Percentiles rank a stretch among this genome's conserved stretches.
Evolutionary conservation across 2,329 filamentous ascomycete genomes (phyloP).

Genomic region (Alternaria panax): DNA sequence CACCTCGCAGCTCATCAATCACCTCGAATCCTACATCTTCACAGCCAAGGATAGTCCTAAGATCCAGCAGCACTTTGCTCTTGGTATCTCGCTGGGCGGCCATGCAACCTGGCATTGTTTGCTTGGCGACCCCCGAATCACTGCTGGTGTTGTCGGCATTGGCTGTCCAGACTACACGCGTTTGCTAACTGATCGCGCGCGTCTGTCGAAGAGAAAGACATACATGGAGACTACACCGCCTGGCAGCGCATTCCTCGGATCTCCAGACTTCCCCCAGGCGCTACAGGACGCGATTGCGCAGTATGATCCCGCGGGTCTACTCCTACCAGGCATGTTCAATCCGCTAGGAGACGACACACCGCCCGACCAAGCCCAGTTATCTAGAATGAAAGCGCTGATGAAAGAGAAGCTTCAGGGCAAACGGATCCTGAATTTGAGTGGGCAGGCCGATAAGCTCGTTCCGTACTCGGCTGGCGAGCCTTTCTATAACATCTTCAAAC

Average conservation of each 20-base stretch:
- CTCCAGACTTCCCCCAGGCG: conserved; percentile 74
- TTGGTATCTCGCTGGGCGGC: conserved; percentile 86
- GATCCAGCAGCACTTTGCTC: conserved; percentile 71
- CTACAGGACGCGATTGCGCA: conserved; percentile 69
- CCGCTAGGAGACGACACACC: conserved; percentile 35
- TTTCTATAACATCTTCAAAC: conserved; percentile 69
- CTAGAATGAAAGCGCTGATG: conserved; percentile 33
- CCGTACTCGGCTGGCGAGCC: conserved; percentile 68
- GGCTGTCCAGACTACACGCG: conserved; percentile 89
- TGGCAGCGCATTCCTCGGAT: conserved; percentile 74
- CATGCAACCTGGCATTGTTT: conserved; percentile 87
- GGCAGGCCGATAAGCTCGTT: conserved; percentile 77
- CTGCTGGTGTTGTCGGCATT: conserved; percentile 79
- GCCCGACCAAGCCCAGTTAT: conserved; percentile 45
- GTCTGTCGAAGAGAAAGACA: conserved; percentile 69
- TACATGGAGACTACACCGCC: conserved; percentile 64
- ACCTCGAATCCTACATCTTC: conserved; percentile 78
- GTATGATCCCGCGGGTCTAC: conserved; percentile 77
- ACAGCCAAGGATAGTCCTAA: conserved; percentile 52
- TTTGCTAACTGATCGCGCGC: conserved; percentile 81
- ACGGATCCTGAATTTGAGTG: conserved; percentile 51
- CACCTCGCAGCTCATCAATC: conserved; percentile 75
- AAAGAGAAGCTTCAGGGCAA: conserved; percentile 59
- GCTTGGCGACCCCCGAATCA: conserved; percentile 78
- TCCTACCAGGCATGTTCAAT: conserved; percentile 60